Conservation (phyloP, 2,329 filamentous ascomycete genomes). For the Acrocalymma vagum region DNA sequence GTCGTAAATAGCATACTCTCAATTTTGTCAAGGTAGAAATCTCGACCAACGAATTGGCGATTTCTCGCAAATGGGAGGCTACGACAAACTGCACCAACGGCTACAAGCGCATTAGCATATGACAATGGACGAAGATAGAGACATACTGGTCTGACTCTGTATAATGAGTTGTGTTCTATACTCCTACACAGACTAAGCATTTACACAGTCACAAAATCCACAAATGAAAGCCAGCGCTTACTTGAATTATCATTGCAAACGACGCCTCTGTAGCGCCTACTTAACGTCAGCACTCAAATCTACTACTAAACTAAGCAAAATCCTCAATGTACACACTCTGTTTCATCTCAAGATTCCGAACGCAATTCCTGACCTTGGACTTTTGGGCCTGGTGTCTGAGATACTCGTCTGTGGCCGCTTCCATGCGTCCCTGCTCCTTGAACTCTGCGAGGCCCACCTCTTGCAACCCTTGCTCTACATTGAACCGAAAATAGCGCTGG, state of each 20-base stretch:
- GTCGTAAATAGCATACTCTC: slow-evolving; percentile 32
- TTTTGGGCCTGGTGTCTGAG: slow-evolving; percentile 6
- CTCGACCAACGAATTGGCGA: slow-evolving; percentile 31
- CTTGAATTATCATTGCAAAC: too few species aligned
- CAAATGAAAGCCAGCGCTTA: too few species aligned
- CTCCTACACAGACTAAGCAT: too few species aligned
- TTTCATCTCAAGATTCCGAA: slow-evolving; percentile 15
- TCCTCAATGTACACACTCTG: slow-evolving; percentile 23
- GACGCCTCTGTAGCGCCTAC: too few species aligned
- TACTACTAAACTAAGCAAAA: slow-evolving; percentile 14
- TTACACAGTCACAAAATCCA: too few species aligned
- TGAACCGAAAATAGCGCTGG: slow-evolving; percentile 18
- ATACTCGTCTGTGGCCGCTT: slow-evolving; percentile 14
- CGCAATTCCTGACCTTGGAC: neutral
- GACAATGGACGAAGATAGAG: too few species aligned
- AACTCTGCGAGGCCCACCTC: slow-evolving; percentile 16
- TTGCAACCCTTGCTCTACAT: slow-evolving; percentile 20
- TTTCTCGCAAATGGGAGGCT: slow-evolving; percentile 39
- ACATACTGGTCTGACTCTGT: too few species aligned
- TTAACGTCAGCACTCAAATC: too few species aligned
- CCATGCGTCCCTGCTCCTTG: slow-evolving; percentile 13
- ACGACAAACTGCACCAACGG: too few species aligned
- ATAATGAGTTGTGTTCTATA: too few species aligned
- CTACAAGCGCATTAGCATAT: too few species aligned
- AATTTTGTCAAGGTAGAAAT: slow-evolving; percentile 31